Conservation (phyloP, 176 grass and related monocot genomes). For the Sorghum bicolor region DNA sequence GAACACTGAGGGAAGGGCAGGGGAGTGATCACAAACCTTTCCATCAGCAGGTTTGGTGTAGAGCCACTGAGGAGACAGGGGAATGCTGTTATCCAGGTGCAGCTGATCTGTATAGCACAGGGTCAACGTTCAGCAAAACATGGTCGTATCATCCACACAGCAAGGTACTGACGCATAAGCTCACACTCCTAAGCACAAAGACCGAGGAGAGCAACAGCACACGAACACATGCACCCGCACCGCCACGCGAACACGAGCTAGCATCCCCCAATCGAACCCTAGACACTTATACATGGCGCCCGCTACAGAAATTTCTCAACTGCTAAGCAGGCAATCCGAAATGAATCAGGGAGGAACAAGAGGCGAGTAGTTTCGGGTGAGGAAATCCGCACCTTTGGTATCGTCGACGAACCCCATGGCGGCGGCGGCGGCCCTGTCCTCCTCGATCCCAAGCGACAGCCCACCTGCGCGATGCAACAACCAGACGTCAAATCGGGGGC, state of each 20-base stretch:
- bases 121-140: constrained; percentile 33
- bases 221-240: neutral
- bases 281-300: neutral
- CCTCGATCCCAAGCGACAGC: constrained; percentile 71
- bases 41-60: constrained; percentile 78
- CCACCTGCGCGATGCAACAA: constrained; percentile 53
- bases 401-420: constrained; percentile 80
- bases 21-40: constrained; percentile 48
- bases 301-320: neutral
- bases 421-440: constrained; percentile 58
- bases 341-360: neutral
- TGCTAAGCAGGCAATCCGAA: neutral
- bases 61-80: constrained; percentile 97
- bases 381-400: constrained; percentile 56
- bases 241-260: neutral
- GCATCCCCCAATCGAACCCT: neutral
- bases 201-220: neutral
- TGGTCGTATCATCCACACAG: neutral
- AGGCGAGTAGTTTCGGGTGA: neutral
- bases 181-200: constrained; percentile 3
- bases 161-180: neutral
- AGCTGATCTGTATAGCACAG: constrained; percentile 63
- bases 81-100: constrained; percentile 76
- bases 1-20: neutral
- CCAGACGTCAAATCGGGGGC: constrained; percentile 36